Base-by-base conservation (phyloP, 768 basidiomycete genomes). In the Macrolepiota fuliginosa region DNA sequence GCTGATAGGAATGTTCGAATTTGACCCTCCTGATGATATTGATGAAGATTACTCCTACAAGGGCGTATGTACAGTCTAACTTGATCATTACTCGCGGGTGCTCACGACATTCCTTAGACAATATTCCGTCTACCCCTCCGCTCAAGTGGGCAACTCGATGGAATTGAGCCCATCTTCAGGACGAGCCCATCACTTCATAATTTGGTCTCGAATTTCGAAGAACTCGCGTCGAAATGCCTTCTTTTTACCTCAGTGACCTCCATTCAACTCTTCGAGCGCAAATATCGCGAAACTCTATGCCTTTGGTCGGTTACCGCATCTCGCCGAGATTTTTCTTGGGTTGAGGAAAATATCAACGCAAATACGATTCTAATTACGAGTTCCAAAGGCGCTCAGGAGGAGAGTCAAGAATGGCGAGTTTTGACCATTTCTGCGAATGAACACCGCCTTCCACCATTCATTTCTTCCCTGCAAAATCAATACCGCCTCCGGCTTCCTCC, bases 61-160 rank as follows among this genome's bases (percentile, higher is more conserved):
- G n/a, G 60, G 60, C 4, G 60, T 61, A 49, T 9, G 60, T 61
- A 2, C 1, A 27, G 15, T 7, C 35, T 11, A n/a, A 2, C 37
- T 42, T 15, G 13, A 24, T 10, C 24, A 13, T 3, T 25, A 3
- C n/a, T 17, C 35, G 12, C 24, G 36, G 11, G 15, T 7, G 1
- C 13, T 55, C 9, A 42, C 2, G 10, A 12, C 46, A 54, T n/a
- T 10, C 45, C 52, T n/a, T 49, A 82, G 81, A 81, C 81, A 11
- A 59, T 82, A 19, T 81, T 83, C 63, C 68, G 78, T 2, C 72
- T 83, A 27, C 82, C 83, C 27, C 70, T 84, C 12, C 72, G 81
- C 27, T 71, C 68, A 9, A 10, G 59, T 22, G 46, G 58, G 0
- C 75, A 77, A 15, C 55, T 63, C 22, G 59, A 51, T 35, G 65